These are phyloP conservation scores for Solanum appendiculatum DNA, from an alignment of 257 asterid species.

Conservation along the genomic window DNA sequence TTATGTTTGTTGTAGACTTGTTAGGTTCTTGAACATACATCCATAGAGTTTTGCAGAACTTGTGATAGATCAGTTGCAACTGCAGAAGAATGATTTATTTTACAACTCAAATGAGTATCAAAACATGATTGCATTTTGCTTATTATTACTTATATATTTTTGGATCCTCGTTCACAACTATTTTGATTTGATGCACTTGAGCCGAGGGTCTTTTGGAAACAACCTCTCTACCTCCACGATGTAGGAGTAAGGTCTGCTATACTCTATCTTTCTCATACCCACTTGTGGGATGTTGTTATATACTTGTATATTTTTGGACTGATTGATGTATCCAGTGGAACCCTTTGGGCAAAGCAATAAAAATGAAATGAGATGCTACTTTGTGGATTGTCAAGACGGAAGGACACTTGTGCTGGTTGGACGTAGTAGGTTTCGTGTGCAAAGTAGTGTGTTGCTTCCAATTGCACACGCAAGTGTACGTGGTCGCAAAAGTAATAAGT, in stretches of 20 bases:
- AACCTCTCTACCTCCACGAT: neutral
- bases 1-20: conserved; percentile 14
- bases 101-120: neutral
- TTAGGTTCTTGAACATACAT: neutral
- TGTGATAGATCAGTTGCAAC: neutral
- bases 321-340: neutral
- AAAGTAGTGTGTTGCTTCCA: too few relatives aligned
- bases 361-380: neutral
- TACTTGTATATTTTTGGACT: neutral
- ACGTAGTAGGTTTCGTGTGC: neutral
- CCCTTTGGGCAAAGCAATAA: neutral
- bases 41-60: neutral
- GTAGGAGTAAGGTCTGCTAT: neutral
- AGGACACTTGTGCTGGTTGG: neutral
- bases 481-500: too few relatives aligned
- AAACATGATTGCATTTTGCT: neutral
- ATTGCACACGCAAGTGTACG: too few relatives aligned
- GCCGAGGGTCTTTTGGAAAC: fast-evolving
- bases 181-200: neutral
- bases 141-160: neutral
- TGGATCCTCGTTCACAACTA: neutral
- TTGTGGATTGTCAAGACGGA: neutral
- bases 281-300: neutral
- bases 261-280: fast-evolving
- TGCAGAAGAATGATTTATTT: neutral